Evolutionary conservation across 2,329 filamentous ascomycete species (phyloP).

Genomic region (Epichloe sp.): DNA sequence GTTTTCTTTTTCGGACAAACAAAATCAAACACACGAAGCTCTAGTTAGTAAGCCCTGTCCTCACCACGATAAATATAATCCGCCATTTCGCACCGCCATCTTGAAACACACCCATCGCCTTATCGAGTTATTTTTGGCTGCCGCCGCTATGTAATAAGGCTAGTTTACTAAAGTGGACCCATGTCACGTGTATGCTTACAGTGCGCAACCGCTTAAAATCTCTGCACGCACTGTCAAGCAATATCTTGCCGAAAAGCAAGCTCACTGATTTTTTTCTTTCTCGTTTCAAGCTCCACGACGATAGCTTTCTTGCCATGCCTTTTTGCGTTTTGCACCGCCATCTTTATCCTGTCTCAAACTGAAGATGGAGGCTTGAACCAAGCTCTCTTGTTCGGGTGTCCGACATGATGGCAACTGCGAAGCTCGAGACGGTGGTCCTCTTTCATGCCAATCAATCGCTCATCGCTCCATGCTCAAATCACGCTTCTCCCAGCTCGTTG

Average conservation of each 20-base stretch:
- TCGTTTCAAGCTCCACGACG: background rate
- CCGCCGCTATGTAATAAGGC: background rate
- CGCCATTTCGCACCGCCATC: background rate
- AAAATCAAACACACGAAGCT: too few species aligned
- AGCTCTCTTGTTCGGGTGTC: background rate
- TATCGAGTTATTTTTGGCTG: background rate
- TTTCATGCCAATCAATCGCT: too few species aligned
- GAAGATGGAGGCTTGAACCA: background rate
- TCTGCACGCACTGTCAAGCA: conserved; percentile 19
- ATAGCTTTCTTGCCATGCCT: background rate
- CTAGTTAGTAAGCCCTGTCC: too few species aligned
- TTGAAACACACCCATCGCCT: background rate
- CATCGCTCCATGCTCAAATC: background rate
- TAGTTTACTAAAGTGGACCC: background rate
- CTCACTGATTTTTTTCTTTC: background rate
- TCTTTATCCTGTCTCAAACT: background rate
- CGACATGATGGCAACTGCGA: background rate
- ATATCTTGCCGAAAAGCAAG: conserved; percentile 16
- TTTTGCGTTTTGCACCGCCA: too few species aligned
- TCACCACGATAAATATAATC: too few species aligned
- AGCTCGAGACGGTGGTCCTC: background rate
- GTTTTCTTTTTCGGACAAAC: too few species aligned
- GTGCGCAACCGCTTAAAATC: conserved; percentile 14
- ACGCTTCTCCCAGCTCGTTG: background rate
- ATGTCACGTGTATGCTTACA: conserved; percentile 16